phyloP scores from a whole-genome alignment of 1,284 basidiomycete species.

The Malassezia psittaci region DNA sequence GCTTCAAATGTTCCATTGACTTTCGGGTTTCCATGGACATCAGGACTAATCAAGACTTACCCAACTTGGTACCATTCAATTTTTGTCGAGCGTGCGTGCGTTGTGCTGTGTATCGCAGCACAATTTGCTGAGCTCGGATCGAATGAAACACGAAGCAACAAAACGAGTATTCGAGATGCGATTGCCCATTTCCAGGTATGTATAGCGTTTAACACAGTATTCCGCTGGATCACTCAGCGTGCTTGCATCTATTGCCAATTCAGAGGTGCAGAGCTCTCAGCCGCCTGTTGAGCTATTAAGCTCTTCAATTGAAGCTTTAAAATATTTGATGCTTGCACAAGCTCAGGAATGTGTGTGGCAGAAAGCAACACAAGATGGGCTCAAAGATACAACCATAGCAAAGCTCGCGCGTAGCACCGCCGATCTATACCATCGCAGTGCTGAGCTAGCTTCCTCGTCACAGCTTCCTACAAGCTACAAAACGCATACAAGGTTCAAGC shows the following conservation, averaged over 20 bases:
- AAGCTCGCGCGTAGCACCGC: constrained; percentile 67
- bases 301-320: constrained; percentile 60
- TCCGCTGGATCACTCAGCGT: constrained; percentile 31
- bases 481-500: constrained; percentile 71
- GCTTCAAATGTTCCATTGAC: constrained; percentile 17
- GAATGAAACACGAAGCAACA: constrained; percentile 26
- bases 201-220: constrained; percentile 11
- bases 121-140: constrained; percentile 29
- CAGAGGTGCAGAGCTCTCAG: background rate
- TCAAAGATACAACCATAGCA: constrained; percentile 75
- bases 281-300: constrained; percentile 34
- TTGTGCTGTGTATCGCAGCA: constrained; percentile 29
- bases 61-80: background rate
- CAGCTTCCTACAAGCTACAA: constrained; percentile 60
- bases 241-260: constrained; percentile 17
- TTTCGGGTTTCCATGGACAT: constrained; percentile 31
- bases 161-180: constrained; percentile 39
- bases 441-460: constrained; percentile 9
- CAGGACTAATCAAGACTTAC: background rate
- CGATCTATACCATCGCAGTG: constrained; percentile 26
- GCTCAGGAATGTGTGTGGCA: constrained; percentile 98
- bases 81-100: constrained; percentile 24
- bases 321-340: constrained; percentile 76
- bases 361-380: constrained; percentile 65
- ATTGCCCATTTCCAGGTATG: constrained; percentile 25